A percentile compares a stretch with the other conserved stretches of the same genome.
phyloP scores from a whole-genome alignment of 164 flowering plant genomes.

The Magnolia officinalis region DNA sequence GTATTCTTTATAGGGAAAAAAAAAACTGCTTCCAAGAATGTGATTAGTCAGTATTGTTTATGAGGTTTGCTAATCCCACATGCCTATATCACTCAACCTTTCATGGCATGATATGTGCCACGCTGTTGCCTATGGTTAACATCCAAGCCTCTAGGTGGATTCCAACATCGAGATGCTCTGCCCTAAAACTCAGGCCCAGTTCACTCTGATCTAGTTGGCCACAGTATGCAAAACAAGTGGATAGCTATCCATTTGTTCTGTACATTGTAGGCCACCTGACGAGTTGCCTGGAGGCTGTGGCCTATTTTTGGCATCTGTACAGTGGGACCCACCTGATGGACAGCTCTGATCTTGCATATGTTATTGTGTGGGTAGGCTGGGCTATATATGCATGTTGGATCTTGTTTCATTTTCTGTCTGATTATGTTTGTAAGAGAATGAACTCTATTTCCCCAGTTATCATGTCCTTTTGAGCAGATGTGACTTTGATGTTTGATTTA shows the following conservation, averaged over 20 bases:
- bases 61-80: no score
- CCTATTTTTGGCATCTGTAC: no score
- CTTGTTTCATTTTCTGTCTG: neutral
- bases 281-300: no score
- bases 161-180: neutral
- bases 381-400: neutral
- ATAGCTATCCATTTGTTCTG: no score
- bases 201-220: neutral
- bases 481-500: neutral
- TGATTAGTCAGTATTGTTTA: neutral
- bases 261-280: no score
- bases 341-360: no score
- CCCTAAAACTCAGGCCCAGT: neutral
- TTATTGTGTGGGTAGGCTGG: no score
- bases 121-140: neutral
- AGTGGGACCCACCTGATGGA: no score
- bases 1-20: conserved; percentile 25
- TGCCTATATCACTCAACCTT: neutral
- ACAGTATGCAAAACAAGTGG: no score
- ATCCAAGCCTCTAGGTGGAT: neutral
- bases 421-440: neutral
- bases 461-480: neutral
- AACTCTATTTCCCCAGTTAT: neutral
- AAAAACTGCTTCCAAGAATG: neutral
- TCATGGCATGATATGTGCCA: neutral